Base-by-base conservation (phyloP, 305 asterid genomes). In the Plantago rigida region DNA sequence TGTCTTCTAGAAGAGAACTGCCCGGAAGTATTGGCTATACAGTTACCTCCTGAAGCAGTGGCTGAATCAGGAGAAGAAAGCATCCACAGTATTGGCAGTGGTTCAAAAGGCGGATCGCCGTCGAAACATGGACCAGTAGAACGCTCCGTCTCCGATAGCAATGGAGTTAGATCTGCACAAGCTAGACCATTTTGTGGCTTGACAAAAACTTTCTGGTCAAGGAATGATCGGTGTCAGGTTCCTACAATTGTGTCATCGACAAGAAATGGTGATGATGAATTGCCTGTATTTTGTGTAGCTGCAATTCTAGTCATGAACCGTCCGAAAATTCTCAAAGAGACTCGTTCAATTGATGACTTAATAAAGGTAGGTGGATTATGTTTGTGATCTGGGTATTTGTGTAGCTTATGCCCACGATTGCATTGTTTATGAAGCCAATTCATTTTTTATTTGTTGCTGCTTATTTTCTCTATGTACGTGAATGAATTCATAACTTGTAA, bases 241-340 rank as follows among this genome's bases (percentile, higher is more conserved):
- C 70, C 74, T 63, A 76, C 84, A 15, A 74, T 76, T 54, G 65
- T 80, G 51, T 66, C 89, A 58, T 78, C 86, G 11, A 79, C 83
- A 67, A 84, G 83, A 76, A 86, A 82, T 56, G 87, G 90, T 57
- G 89, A 82, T 69, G 95, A 90, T 77, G 96, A 88, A 79, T 74
- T 91, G 74, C 96, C 98, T 26, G 94, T 91, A 63, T 91, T 87
- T 45, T 82, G 94, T 72, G 98, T 91, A 58, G 98, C 98, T 55
- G 95, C 98, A 69, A 86, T 91, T 73, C 98, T 91, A 62, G 74
- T 91, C 66, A 77, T 83, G 88, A 91, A 91, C 73, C 93, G 95
- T 54, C 96, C 86, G 65, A 91, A 86, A 78, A 80, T 91, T 71
- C 76, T 84, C 69, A 77, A 75, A 75, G 90, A 80, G 74, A 84